Percentiles rank a stretch among this genome's conserved stretches.
phyloP scores from a whole-genome alignment of 2,329 filamentous ascomycete genomes.

The Phyllosticta paracitricarpa region DNA sequence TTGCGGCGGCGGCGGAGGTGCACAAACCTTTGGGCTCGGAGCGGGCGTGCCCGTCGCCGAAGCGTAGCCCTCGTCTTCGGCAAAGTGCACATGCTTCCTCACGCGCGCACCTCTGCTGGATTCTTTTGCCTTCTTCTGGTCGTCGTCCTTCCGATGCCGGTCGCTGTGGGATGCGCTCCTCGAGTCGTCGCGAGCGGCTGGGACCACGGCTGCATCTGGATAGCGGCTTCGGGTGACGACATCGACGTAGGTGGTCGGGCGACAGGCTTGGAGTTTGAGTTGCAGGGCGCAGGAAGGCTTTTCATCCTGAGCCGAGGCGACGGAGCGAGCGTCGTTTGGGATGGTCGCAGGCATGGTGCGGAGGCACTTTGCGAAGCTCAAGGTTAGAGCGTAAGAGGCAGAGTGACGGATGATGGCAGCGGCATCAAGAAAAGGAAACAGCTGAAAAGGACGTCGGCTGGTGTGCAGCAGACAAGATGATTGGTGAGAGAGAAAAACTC shows the following conservation, averaged over 20 bases:
- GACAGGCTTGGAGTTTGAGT: neutral
- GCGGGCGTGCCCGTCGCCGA: constrained; percentile 1
- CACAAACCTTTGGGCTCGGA: constrained; percentile 6
- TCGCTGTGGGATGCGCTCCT: neutral
- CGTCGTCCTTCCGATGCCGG: neutral
- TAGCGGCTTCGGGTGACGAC: neutral
- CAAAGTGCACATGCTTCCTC: constrained; percentile 8
- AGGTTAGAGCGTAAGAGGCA: neutral
- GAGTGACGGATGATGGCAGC: neutral
- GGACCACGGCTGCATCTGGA: neutral
- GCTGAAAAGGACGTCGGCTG: neutral
- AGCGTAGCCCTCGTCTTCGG: constrained; percentile 8
- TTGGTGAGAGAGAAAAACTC: neutral
- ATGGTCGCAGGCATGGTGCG: neutral
- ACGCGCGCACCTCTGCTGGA: neutral
- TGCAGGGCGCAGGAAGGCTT: neutral
- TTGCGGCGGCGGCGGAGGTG: neutral
- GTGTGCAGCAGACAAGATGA: neutral
- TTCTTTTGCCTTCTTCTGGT: neutral
- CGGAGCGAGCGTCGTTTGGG: neutral
- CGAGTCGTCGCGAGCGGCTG: neutral
- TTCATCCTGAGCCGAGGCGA: neutral
- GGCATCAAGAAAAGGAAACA: neutral
- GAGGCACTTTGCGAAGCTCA: neutral
- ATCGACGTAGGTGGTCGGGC: constrained; percentile 1